A percentile compares a stretch with the other conserved stretches of the same genome.
These are phyloP conservation scores for Curvularia hawaiiensis DNA, from an alignment of 2,329 filamentous ascomycete species.

Conservation along the genomic window DNA sequence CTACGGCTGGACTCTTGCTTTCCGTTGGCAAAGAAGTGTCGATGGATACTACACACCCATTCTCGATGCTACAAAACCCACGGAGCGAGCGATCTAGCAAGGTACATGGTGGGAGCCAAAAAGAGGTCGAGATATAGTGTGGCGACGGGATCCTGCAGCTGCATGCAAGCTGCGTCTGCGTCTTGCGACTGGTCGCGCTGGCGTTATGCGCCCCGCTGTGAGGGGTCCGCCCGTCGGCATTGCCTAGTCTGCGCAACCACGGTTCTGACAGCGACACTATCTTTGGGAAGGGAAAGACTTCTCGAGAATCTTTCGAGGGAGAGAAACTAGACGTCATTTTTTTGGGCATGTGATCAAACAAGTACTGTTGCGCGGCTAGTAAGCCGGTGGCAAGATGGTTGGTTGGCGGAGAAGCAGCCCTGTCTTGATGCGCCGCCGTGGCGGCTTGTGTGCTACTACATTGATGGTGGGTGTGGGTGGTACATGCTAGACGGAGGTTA, in stretches of 20 bases:
- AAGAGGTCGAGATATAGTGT: conserved; percentile 7
- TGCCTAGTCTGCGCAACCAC: neutral
- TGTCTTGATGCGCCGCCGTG: neutral
- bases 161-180: neutral
- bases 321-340: neutral
- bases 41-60: too few species aligned
- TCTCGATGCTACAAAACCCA: too few species aligned
- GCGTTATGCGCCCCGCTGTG: too few species aligned
- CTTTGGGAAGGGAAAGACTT: too few species aligned
- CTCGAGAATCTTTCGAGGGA: neutral
- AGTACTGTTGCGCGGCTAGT: neutral
- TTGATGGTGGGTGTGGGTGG: neutral
- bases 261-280: neutral
- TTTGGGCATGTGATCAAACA: neutral
- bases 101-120: neutral
- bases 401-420: neutral
- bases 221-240: neutral
- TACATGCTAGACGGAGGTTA: neutral
- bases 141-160: conserved; percentile 10
- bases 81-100: neutral
- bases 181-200: too few species aligned
- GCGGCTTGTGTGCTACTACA: neutral
- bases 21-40: too few species aligned
- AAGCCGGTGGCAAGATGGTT: neutral
- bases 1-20: too few species aligned